phyloP scores from a whole-genome alignment of 2,329 filamentous ascomycete genomes.

The Hymenoscyphus repandus region DNA sequence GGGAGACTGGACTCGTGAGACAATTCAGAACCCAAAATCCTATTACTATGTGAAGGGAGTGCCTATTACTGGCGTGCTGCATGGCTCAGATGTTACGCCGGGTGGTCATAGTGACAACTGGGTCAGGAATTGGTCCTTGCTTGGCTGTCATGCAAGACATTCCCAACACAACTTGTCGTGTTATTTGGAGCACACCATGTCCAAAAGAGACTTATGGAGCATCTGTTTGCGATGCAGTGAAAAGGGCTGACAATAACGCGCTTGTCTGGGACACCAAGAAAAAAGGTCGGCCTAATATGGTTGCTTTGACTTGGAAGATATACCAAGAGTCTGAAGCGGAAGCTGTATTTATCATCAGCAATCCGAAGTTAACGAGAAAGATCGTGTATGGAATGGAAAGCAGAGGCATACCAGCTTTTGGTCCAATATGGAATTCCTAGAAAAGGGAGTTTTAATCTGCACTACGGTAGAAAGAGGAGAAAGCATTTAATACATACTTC shows the following conservation, averaged over 20 bases:
- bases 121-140: conserved; percentile 67
- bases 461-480: too few species aligned
- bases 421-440: conserved; percentile 31
- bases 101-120: conserved; percentile 64
- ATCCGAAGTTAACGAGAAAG: conserved; percentile 34
- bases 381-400: conserved; percentile 36
- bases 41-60: conserved; percentile 55
- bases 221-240: conserved; percentile 31
- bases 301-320: conserved; percentile 27
- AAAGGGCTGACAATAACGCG: conserved; percentile 30
- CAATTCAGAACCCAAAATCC: conserved; percentile 56
- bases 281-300: conserved; percentile 32
- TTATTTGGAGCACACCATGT: conserved; percentile 35
- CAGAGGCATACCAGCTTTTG: conserved; percentile 32
- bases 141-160: conserved; percentile 35
- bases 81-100: conserved; percentile 61
- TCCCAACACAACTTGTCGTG: conserved; percentile 17
- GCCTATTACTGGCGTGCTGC: conserved; percentile 54
- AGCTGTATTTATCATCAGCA: conserved; percentile 36
- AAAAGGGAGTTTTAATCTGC: too few species aligned
- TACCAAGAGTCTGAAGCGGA: conserved; percentile 32
- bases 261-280: conserved; percentile 34
- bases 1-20: conserved; percentile 66
- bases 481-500: too few species aligned
- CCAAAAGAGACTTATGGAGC: conserved; percentile 32